These are phyloP conservation scores for Trametes maxima DNA, from an alignment of 768 basidiomycete species.

Conservation along the genomic window DNA sequence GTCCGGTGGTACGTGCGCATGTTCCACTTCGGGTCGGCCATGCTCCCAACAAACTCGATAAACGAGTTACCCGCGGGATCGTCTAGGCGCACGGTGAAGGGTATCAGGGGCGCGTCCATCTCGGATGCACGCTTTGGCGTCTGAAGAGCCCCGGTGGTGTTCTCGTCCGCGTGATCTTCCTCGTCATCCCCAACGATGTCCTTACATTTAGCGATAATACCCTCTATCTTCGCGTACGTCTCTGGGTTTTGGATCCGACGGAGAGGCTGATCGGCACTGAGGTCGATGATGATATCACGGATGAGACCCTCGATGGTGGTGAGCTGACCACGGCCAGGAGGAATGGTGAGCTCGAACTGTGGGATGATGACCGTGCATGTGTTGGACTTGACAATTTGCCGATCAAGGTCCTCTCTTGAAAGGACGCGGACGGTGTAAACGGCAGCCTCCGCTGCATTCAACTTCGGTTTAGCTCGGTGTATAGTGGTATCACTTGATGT, in stretches of 20 bases:
- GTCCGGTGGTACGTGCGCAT: conserved; percentile 81
- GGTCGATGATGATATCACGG: conserved; percentile 78
- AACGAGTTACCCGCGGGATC: conserved; percentile 98
- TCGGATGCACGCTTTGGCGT: conserved; percentile 35
- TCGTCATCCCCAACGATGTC: conserved; percentile 61
- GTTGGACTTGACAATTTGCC: conserved; percentile 90
- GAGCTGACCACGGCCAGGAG: conserved; percentile 85
- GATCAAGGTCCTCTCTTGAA: conserved; percentile 76
- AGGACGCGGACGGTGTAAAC: conserved; percentile 81
- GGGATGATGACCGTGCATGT: conserved; percentile 82
- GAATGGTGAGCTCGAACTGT: conserved; percentile 90
- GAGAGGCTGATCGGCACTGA: conserved; percentile 80
- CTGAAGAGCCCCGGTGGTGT: conserved; percentile 32
- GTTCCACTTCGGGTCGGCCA: conserved; percentile 93
- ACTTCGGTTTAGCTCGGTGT: background rate
- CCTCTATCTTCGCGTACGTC: conserved; percentile 72
- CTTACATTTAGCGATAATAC: conserved; percentile 65
- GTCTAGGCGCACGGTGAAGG: conserved; percentile 84
- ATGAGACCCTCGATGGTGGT: conserved; percentile 97
- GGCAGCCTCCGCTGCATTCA: conserved; percentile 70
- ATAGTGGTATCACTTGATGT: background rate
- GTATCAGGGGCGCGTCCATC: conserved; percentile 56
- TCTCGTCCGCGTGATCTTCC: conserved; percentile 47
- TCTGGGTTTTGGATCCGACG: conserved; percentile 77
- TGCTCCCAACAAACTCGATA: conserved; percentile 84